Conservation (phyloP, 2,329 filamentous ascomycete species). For the Aspergillus flavus region DNA sequence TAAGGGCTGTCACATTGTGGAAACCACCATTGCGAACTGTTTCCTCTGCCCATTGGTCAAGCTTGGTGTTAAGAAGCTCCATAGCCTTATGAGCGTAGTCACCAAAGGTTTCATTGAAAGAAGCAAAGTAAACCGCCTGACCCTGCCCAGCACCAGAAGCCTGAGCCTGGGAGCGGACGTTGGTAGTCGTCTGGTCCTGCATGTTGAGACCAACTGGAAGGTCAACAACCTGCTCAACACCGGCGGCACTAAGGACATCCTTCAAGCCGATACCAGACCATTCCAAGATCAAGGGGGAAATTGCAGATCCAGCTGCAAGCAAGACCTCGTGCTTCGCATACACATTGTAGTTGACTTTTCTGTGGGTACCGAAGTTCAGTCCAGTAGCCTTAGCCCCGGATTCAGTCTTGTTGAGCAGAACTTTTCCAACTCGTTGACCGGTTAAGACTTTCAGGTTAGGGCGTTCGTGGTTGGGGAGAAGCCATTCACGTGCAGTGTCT, state of each 20-base stretch:
- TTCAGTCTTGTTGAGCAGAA: conserved; percentile 20
- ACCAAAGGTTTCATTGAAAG: conserved; percentile 30
- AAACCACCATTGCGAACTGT: conserved; percentile 29
- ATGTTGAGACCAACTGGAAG: conserved; percentile 35
- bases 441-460: conserved; percentile 26
- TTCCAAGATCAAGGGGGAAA: conserved; percentile 31
- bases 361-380: conserved; percentile 32
- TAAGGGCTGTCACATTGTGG: conserved; percentile 28
- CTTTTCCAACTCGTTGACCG: conserved; percentile 30
- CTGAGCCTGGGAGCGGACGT: conserved; percentile 19
- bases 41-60: conserved; percentile 30
- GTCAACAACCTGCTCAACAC: conserved; percentile 25
- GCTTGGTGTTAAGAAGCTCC: conserved; percentile 27
- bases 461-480: conserved; percentile 28
- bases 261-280: conserved; percentile 32
- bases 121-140: conserved; percentile 32
- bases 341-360: conserved; percentile 25
- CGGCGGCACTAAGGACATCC: conserved; percentile 17
- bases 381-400: conserved; percentile 22
- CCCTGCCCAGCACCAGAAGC: conserved; percentile 24
- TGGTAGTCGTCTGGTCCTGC: conserved; percentile 34
- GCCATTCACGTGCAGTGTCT: conserved; percentile 32
- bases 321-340: conserved; percentile 30
- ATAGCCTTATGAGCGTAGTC: conserved; percentile 19
- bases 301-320: conserved; percentile 29